A percentile compares a stretch with the other conserved stretches of the same genome.
These are phyloP conservation scores for Yarrowia osloensis DNA, from an alignment of 805 yeast genomes.

Conservation along the genomic window DNA sequence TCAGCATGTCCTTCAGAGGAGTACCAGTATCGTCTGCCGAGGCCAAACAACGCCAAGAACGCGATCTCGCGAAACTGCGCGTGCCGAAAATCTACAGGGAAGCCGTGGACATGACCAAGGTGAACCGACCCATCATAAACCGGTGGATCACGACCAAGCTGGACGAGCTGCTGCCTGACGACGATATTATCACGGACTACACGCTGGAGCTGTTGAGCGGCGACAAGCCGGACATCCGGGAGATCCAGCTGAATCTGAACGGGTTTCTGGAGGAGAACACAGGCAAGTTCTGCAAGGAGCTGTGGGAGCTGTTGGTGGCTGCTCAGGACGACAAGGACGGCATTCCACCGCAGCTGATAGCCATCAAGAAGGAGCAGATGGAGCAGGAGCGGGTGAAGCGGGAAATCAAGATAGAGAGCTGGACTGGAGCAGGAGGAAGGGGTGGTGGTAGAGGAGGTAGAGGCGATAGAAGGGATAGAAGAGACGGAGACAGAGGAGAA, in stretches of 20 bases:
- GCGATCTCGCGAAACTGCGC: conserved; percentile 32
- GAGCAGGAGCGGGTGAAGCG: conserved; percentile 42
- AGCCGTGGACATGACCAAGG: conserved; percentile 45
- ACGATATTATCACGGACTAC: conserved; percentile 53
- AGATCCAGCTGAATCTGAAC: conserved; percentile 48
- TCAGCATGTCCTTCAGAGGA: conserved; percentile 16
- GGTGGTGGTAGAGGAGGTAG: not conserved
- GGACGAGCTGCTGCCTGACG: conserved; percentile 50
- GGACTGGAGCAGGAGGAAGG: not conserved
- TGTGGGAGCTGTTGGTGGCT: conserved; percentile 50
- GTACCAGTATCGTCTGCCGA: conserved; percentile 1
- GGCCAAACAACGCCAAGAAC: conserved; percentile 1
- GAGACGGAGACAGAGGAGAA: conserved; percentile 46
- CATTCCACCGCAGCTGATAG: conserved; percentile 46
- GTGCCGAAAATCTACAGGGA: conserved; percentile 40
- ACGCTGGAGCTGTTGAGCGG: conserved; percentile 48
- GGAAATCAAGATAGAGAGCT: conserved; percentile 31
- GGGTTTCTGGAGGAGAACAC: conserved; percentile 52
- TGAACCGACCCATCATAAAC: conserved; percentile 46
- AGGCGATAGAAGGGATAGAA: conserved; percentile 57
- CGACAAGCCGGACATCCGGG: conserved; percentile 46
- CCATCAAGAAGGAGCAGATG: conserved; percentile 16
- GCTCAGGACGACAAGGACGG: conserved; percentile 53
- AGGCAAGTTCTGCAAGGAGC: conserved; percentile 45
- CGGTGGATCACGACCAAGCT: conserved; percentile 47